Evolutionary conservation across 352 stramenopile genomes (phyloP).

Genomic region (Paralagenidium karlingii): DNA sequence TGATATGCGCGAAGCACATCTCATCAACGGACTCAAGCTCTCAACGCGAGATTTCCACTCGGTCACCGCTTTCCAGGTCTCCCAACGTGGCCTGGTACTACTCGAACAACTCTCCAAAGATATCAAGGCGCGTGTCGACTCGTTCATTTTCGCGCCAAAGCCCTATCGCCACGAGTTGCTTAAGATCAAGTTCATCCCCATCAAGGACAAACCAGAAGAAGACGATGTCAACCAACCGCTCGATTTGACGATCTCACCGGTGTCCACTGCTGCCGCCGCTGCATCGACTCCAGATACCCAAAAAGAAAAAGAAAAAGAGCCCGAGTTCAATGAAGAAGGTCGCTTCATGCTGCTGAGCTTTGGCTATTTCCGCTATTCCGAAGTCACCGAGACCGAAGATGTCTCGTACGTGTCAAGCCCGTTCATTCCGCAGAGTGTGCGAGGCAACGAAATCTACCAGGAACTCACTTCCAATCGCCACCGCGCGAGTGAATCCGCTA

Average conservation of each 20-base stretch:
- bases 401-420: slow-evolving; percentile 92
- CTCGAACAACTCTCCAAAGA: slow-evolving; percentile 30
- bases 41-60: slow-evolving; percentile 53
- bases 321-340: slow-evolving; percentile 22
- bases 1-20: slow-evolving; percentile 36
- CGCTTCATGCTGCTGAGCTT: slow-evolving; percentile 61
- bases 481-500: slow-evolving; percentile 70
- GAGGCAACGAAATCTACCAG: slow-evolving; percentile 67
- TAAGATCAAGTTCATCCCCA: slow-evolving; percentile 46
- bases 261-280: slow-evolving; percentile 18
- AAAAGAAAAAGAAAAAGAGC: slow-evolving; percentile 2
- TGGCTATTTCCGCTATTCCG: slow-evolving; percentile 85
- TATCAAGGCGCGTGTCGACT: slow-evolving; percentile 25
- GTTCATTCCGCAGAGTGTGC: slow-evolving; percentile 91
- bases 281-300: slow-evolving; percentile 27
- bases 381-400: slow-evolving; percentile 92
- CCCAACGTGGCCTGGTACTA: slow-evolving; percentile 23
- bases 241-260: slow-evolving; percentile 31
- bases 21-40: slow-evolving; percentile 52
- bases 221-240: slow-evolving; percentile 53
- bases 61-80: slow-evolving; percentile 48
- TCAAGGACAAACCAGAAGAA: slow-evolving; percentile 19
- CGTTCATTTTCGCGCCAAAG: slow-evolving; percentile 44
- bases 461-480: slow-evolving; percentile 86
- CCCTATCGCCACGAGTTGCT: slow-evolving; percentile 37